phyloP scores from a whole-genome alignment of 331 rosid species.

The Phaseolus coccineus region DNA sequence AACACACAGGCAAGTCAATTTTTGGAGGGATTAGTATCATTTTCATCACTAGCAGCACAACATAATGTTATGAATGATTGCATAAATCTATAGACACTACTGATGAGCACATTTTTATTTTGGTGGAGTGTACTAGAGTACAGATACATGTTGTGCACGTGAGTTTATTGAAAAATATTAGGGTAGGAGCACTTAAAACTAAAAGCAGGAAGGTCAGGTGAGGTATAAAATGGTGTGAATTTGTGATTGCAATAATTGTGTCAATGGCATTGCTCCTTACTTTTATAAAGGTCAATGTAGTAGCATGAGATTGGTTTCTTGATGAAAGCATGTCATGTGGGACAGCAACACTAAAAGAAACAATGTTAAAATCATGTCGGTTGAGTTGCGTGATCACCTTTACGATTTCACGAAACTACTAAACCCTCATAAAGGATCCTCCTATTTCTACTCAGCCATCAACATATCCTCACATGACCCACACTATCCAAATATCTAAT shows the following conservation, averaged over 20 bases:
- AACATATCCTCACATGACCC: slow-evolving; percentile 16
- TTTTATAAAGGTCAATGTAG: slow-evolving; percentile 24
- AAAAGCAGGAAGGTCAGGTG: background rate
- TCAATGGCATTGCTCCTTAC: slow-evolving; percentile 24
- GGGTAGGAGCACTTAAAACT: slow-evolving; percentile 8
- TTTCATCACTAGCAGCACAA: slow-evolving; percentile 8
- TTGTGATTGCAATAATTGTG: slow-evolving; percentile 35
- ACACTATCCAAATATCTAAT: slow-evolving; percentile 34
- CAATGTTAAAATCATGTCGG: slow-evolving; percentile 1
- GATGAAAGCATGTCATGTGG: slow-evolving; percentile 29
- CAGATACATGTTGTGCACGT: slow-evolving; percentile 1
- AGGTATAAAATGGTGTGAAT: slow-evolving; percentile 6
- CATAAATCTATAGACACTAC: background rate
- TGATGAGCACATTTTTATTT: background rate
- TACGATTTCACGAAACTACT: slow-evolving; percentile 1
- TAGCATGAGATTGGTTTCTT: slow-evolving; percentile 17
- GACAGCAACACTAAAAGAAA: slow-evolving; percentile 12
- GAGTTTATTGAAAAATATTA: background rate
- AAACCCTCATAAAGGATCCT: background rate
- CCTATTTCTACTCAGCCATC: slow-evolving; percentile 7
- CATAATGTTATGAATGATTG: slow-evolving; percentile 1
- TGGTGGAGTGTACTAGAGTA: background rate
- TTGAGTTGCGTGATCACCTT: slow-evolving; percentile 23
- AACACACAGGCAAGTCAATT: background rate
- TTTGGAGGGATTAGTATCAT: background rate